phyloP scores from a whole-genome alignment of 2,329 filamentous ascomycete species.

The Furcasterigmium furcatum region DNA sequence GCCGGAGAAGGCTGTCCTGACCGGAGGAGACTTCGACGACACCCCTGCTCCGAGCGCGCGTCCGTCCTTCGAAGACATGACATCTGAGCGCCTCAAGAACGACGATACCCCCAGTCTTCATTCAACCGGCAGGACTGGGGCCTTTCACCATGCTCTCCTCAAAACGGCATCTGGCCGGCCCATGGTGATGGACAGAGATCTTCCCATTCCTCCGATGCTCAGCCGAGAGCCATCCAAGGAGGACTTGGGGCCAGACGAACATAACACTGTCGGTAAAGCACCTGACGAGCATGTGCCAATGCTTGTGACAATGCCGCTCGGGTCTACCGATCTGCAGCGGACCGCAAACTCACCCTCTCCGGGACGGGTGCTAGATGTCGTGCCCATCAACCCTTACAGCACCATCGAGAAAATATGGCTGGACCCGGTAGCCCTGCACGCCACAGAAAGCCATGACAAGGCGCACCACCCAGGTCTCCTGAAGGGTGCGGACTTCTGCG shows the following conservation, averaged over 20 bases:
- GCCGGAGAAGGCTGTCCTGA: background rate
- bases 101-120: conserved; percentile 1
- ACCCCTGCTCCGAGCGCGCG: conserved; percentile 27
- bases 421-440: conserved; percentile 9
- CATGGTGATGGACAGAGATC: conserved; percentile 15
- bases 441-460: conserved; percentile 7
- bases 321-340: background rate
- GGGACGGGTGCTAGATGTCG: background rate
- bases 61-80: conserved; percentile 18
- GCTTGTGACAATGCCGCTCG: too few relatives aligned
- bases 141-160: conserved; percentile 16
- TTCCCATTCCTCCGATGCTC: conserved; percentile 14
- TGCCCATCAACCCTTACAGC: background rate
- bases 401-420: conserved; percentile 7
- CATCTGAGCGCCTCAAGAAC: conserved; percentile 7
- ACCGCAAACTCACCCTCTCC: background rate
- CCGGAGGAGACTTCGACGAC: conserved; percentile 22
- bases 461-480: conserved; percentile 13
- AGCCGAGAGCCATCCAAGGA: conserved; percentile 2
- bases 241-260: background rate
- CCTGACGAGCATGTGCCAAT: background rate
- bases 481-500: conserved; percentile 15
- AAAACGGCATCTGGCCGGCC: conserved; percentile 16
- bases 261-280: background rate
- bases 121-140: conserved; percentile 5